A percentile compares a stretch with the other conserved stretches of the same genome.
These are phyloP conservation scores for Acanthamoeba royreba DNA, from an alignment of 208 protist genomes.

Conservation along the genomic window DNA sequence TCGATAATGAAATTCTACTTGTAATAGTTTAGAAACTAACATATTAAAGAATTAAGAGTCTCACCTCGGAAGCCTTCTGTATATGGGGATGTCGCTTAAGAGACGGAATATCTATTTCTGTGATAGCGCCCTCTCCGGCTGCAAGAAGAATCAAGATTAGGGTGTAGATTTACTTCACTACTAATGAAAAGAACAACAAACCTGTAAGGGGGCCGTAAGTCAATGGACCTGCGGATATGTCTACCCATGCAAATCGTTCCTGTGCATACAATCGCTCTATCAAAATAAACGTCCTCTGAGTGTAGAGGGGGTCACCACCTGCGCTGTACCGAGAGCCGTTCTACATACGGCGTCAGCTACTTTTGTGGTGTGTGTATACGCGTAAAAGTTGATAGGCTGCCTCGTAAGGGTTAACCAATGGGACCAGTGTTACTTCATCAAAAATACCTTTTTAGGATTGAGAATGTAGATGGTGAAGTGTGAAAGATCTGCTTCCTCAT, in stretches of 20 bases:
- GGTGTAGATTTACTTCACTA: background rate
- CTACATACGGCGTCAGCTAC: background rate
- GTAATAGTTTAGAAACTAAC: background rate
- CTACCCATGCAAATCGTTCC: background rate
- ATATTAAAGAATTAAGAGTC: background rate
- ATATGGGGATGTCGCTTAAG: background rate
- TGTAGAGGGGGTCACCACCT: background rate
- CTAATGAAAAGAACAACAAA: background rate
- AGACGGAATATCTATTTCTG: background rate
- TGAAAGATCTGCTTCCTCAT: background rate
- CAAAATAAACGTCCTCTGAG: background rate
- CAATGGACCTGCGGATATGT: background rate
- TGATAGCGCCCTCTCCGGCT: background rate
- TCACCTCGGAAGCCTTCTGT: background rate
- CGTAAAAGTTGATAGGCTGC: background rate
- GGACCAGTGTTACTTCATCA: background rate
- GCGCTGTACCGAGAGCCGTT: background rate
- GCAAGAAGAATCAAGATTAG: background rate
- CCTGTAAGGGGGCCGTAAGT: background rate
- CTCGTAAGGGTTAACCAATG: background rate
- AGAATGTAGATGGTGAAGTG: conserved; percentile 12
- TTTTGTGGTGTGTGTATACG: background rate
- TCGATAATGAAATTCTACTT: background rate
- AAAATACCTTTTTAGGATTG: background rate
- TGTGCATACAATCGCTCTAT: background rate